Evolutionary conservation across 495 filamentous ascomycete genomes (phyloP).

Genomic region (Penicillium steckii): DNA sequence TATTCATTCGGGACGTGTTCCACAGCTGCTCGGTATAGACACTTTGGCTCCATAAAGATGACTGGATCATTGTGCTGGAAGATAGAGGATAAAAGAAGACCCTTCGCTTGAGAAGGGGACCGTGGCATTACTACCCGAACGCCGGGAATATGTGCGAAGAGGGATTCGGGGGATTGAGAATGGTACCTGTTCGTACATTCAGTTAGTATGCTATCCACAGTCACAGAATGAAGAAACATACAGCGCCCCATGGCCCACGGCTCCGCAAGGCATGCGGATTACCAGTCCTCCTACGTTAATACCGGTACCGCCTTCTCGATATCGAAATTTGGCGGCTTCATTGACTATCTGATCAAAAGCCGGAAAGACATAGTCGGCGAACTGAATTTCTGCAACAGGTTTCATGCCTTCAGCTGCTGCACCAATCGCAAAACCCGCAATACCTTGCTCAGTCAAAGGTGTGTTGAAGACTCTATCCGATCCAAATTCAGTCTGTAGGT

Average conservation of each 20-base stretch:
- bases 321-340: slow-evolving; percentile 91
- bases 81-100: slow-evolving; percentile 74
- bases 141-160: slow-evolving; percentile 92
- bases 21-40: slow-evolving; percentile 89
- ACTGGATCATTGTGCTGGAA: slow-evolving; percentile 85
- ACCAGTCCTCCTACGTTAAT: slow-evolving; percentile 76
- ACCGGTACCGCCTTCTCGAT: slow-evolving; percentile 73
- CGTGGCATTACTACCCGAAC: slow-evolving; percentile 87
- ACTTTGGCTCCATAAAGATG: slow-evolving; percentile 96
- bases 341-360: slow-evolving; percentile 98
- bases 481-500: slow-evolving; percentile 82
- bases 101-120: slow-evolving; percentile 89
- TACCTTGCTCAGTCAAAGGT: slow-evolving; percentile 89
- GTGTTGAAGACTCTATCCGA: slow-evolving; percentile 94
- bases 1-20: slow-evolving; percentile 86
- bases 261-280: slow-evolving; percentile 90
- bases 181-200: slow-evolving; percentile 62
- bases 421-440: slow-evolving; percentile 91
- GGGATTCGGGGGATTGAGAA: slow-evolving; percentile 86
- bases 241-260: slow-evolving; percentile 92
- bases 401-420: slow-evolving; percentile 88
- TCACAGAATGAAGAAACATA: slow-evolving; percentile 27
- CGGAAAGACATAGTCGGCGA: slow-evolving; percentile 96
- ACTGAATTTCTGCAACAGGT: slow-evolving; percentile 94
- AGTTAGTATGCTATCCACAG: slow-evolving; percentile 2